These are phyloP conservation scores for Euryodendron excelsum DNA, from an alignment of 148 eudicot species.

Conservation along the genomic window DNA sequence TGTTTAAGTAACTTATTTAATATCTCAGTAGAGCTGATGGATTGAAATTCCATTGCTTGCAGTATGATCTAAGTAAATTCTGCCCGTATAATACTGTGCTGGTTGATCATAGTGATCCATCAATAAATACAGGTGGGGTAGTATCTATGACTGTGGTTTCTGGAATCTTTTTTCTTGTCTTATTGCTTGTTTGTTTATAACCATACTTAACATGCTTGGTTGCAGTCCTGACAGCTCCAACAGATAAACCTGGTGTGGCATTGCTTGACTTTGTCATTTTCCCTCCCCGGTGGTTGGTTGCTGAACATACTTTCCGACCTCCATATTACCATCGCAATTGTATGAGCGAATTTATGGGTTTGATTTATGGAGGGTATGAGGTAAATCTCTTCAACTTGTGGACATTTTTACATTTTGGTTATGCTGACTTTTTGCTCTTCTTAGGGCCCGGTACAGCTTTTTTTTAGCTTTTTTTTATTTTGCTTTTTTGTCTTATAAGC, in stretches of 20 bases:
- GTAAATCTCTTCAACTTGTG: slow-evolving; percentile 28
- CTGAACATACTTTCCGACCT: slow-evolving; percentile 96
- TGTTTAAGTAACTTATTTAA: neutral
- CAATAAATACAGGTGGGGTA: slow-evolving; percentile 82
- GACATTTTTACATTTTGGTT: neutral
- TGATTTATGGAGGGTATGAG: slow-evolving; percentile 92
- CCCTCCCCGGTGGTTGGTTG: slow-evolving; percentile 99
- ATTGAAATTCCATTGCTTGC: slow-evolving; percentile 33
- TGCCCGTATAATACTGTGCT: slow-evolving; percentile 95
- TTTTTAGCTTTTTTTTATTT: no score
- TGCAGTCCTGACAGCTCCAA: slow-evolving; percentile 93
- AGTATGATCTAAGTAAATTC: slow-evolving; percentile 85
- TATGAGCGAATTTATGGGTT: slow-evolving; percentile 99
- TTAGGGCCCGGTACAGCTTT: no score
- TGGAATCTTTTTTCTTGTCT: neutral
- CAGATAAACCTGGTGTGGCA: slow-evolving; percentile 96
- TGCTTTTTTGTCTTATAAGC: no score
- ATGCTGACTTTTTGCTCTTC: neutral
- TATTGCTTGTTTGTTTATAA: neutral
- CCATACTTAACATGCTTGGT: neutral
- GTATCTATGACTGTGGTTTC: neutral
- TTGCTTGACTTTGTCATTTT: slow-evolving; percentile 96
- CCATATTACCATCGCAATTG: slow-evolving; percentile 99
- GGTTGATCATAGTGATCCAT: slow-evolving; percentile 94
- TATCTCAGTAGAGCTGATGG: slow-evolving; percentile 24